Evolutionary conservation across 345 rosid species (phyloP).

Genomic region (Aquilaria malaccensis): DNA sequence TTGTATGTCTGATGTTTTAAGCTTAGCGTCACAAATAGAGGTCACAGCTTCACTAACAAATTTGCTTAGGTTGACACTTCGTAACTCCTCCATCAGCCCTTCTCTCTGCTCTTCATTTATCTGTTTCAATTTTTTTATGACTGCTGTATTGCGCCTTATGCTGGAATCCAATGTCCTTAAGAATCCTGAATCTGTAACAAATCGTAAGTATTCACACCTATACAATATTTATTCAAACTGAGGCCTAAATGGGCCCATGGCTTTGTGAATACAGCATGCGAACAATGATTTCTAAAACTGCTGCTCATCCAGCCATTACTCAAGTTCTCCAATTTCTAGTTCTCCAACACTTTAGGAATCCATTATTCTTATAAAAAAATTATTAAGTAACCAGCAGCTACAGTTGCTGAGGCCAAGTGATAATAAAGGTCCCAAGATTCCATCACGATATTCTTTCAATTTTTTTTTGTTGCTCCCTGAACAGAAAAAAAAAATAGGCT

Average conservation of each 20-base stretch:
- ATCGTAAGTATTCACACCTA: conserved; percentile 22
- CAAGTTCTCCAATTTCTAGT: no score
- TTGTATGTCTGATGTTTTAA: conserved; percentile 82
- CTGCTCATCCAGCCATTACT: no score
- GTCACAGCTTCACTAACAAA: conserved; percentile 95
- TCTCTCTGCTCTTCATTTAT: conserved; percentile 90
- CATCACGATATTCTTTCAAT: no score
- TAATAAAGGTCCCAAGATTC: no score
- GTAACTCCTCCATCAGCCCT: conserved; percentile 84
- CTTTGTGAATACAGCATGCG: no score
- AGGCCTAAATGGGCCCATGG: not conserved
- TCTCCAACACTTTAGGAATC: no score
- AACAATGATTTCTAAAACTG: no score
- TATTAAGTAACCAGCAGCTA: no score
- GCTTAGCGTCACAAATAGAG: conserved; percentile 95
- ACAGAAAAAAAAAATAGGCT: no score
- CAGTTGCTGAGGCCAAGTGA: no score
- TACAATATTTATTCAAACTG: conserved; percentile 11
- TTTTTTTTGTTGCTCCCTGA: no score
- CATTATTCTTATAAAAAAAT: no score
- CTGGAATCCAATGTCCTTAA: conserved; percentile 93
- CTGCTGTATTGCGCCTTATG: conserved; percentile 91
- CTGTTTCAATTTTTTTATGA: conserved; percentile 86
- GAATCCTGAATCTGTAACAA: conserved; percentile 62
- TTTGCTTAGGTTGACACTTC: conserved; percentile 79